Conservation (phyloP, 1,139 yeast species). For the Candida sp. region DNA sequence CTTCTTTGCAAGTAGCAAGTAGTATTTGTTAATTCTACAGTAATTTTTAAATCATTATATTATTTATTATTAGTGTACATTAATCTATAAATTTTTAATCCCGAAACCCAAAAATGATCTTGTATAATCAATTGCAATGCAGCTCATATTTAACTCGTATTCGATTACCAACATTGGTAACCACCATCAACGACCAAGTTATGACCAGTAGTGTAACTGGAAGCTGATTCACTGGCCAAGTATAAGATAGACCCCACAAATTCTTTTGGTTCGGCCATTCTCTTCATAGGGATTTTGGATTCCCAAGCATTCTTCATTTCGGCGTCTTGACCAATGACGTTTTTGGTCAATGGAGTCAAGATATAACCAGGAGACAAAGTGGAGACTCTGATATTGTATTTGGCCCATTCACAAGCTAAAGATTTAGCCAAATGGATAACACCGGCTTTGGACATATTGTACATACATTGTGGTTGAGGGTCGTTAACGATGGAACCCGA, state of each 20-base stretch:
- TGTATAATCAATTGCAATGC: no score
- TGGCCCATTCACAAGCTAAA: conserved; percentile 53
- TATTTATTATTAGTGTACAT: background rate
- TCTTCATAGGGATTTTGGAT: conserved; percentile 44
- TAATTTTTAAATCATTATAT: no score
- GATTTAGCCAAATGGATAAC: conserved; percentile 47
- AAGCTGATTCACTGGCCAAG: conserved; percentile 45
- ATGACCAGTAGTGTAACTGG: conserved; percentile 48
- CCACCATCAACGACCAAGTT: conserved; percentile 51
- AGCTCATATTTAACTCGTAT: no score
- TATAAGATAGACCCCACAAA: conserved; percentile 45
- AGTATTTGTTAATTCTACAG: no score
- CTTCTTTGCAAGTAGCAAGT: no score
- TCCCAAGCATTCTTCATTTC: conserved; percentile 51
- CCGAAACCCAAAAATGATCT: no score
- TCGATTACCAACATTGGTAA: conserved; percentile 40
- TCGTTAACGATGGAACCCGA: conserved; percentile 49
- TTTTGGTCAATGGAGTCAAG: conserved; percentile 47
- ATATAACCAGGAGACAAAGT: conserved; percentile 48
- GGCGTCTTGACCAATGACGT: conserved; percentile 41
- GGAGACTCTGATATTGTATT: conserved; percentile 46
- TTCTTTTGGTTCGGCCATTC: conserved; percentile 53
- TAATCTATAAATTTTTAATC: background rate
- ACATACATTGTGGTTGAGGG: conserved; percentile 50
- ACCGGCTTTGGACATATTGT: conserved; percentile 52